These are phyloP conservation scores for Neurospora africana DNA, from an alignment of 495 filamentous ascomycete species.

Conservation along the genomic window DNA sequence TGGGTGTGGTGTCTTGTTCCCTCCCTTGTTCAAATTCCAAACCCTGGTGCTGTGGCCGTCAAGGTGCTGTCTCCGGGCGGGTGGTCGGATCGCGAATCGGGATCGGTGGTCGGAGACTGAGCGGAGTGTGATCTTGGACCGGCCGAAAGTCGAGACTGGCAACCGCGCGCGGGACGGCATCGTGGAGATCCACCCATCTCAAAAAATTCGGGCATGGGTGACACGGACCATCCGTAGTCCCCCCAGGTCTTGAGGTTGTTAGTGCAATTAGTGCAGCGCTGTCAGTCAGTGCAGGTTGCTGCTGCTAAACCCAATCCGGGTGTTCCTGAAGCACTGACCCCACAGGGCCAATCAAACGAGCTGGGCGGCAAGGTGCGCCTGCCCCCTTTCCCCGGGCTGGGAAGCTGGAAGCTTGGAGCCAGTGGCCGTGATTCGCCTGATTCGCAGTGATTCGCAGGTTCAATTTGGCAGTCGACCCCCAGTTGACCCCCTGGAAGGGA, in stretches of 20 bases:
- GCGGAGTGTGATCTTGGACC: not conserved
- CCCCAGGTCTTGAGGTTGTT: not conserved
- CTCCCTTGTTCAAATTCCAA: not conserved
- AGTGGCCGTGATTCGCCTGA: not conserved
- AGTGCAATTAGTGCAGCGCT: constrained; percentile 1
- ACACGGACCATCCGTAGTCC: constrained; percentile 18
- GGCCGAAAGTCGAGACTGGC: not conserved
- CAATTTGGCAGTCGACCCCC: constrained; percentile 9
- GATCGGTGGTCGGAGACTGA: not conserved
- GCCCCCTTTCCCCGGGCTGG: constrained; percentile 34
- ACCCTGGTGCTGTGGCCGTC: not conserved
- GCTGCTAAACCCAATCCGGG: constrained; percentile 14
- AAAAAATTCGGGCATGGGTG: constrained; percentile 9
- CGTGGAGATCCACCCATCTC: not conserved
- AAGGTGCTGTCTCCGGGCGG: not conserved
- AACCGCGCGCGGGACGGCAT: not conserved
- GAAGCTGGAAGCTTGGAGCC: not conserved
- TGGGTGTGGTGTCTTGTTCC: not conserved
- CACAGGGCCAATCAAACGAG: constrained; percentile 27
- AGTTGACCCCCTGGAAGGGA: constrained; percentile 28
- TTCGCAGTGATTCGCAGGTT: not conserved
- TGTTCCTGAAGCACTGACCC: constrained; percentile 25
- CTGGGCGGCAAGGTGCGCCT: constrained; percentile 18
- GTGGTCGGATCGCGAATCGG: not conserved
- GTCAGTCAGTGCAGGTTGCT: constrained; percentile 6